phyloP scores from a whole-genome alignment of 1,284 basidiomycete species.

The Cryptococcus sp. region DNA sequence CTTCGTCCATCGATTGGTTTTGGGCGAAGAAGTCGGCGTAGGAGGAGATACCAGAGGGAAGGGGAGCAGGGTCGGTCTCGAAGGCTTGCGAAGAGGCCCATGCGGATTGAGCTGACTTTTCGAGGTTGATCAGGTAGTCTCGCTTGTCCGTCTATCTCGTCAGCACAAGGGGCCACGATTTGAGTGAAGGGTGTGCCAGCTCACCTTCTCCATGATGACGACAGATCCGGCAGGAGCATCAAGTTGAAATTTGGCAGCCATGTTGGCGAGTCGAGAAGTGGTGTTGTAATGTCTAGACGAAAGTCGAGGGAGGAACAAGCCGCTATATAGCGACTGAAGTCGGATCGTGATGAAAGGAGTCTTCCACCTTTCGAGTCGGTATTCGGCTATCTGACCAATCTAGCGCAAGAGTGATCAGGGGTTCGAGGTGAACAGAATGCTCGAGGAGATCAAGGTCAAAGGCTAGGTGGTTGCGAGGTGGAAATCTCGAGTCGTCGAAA shows the following conservation, averaged over 20 bases:
- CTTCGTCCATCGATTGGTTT: conserved; percentile 49
- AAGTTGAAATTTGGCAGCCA: conserved; percentile 29
- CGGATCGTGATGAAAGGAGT: background rate
- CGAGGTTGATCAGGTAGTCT: conserved; percentile 75
- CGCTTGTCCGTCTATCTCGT: conserved; percentile 75
- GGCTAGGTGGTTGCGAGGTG: no score
- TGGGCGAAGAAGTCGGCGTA: conserved; percentile 50
- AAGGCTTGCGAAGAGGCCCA: conserved; percentile 65
- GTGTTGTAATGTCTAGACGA: background rate
- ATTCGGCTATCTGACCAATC: no score
- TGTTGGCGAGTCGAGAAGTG: conserved; percentile 8
- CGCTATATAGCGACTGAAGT: background rate
- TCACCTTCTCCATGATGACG: conserved; percentile 45
- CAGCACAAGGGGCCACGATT: no score
- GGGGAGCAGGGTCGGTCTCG: conserved; percentile 73
- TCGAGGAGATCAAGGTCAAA: no score
- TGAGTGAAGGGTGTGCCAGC: background rate
- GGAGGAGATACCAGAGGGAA: conserved; percentile 59
- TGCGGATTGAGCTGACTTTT: conserved; percentile 72
- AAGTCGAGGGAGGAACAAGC: background rate
- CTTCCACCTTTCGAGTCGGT: no score
- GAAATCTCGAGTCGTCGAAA: no score
- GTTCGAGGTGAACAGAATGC: no score
- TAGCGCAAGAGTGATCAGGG: no score
- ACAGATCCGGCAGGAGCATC: conserved; percentile 31